phyloP scores from a whole-genome alignment of 768 basidiomycete genomes.

The Austroboletus eburneus region DNA sequence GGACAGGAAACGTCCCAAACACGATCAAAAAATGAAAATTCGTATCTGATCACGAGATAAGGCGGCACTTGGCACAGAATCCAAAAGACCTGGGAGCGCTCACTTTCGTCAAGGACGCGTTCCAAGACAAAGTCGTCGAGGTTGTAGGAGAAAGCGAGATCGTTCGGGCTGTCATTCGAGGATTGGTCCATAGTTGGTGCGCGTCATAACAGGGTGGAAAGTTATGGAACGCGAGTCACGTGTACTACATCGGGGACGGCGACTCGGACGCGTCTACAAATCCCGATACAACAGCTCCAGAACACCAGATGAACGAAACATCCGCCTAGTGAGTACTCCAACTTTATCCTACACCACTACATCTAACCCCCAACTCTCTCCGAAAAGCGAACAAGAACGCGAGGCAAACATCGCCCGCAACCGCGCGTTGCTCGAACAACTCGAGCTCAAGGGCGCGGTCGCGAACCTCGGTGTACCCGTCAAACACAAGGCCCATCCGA shows the following conservation, averaged over 20 bases:
- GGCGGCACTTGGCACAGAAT: too few species aligned
- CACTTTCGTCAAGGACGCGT: constrained; percentile 51
- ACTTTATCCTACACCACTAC: not conserved
- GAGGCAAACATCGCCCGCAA: constrained; percentile 82
- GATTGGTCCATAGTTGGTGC: too few species aligned
- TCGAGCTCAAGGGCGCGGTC: constrained; percentile 60
- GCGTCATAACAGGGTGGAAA: too few species aligned
- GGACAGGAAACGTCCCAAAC: constrained; percentile 67
- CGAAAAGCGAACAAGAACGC: constrained; percentile 66
- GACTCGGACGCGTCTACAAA: too few species aligned
- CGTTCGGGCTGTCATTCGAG: not conserved
- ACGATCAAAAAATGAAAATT: constrained; percentile 57
- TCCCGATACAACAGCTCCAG: too few species aligned
- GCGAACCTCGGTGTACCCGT: constrained; percentile 42
- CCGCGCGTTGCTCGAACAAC: constrained; percentile 64
- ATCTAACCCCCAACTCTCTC: not conserved
- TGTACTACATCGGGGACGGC: too few species aligned
- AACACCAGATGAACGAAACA: constrained; percentile 38
- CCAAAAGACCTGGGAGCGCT: too few species aligned
- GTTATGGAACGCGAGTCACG: too few species aligned
- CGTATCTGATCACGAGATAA: too few species aligned
- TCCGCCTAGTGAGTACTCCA: constrained; percentile 48
- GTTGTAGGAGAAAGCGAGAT: constrained; percentile 10
- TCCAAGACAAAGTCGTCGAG: constrained; percentile 48
- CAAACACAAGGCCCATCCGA: constrained; percentile 36